phyloP scores from a whole-genome alignment of 179 eudicot genomes.

The Camellia oleifera region DNA sequence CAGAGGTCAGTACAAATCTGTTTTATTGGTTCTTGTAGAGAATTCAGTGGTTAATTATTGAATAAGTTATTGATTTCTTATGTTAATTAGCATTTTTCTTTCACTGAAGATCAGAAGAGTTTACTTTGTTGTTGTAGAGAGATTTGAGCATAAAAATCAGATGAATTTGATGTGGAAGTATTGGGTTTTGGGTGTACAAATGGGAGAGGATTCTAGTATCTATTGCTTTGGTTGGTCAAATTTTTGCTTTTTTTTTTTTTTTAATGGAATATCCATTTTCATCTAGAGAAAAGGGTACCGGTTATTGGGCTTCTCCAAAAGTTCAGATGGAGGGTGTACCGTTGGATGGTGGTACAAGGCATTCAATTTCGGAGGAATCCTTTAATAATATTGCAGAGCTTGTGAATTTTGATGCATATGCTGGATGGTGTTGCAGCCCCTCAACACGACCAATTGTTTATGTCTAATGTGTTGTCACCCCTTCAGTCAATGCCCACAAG shows the following conservation, averaged over 20 bases:
- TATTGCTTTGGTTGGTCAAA: background rate
- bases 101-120: background rate
- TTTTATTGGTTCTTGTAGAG: background rate
- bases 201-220: constrained; percentile 2
- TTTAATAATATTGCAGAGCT: constrained; percentile 39
- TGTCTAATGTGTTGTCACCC: constrained; percentile 45
- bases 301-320: constrained; percentile 30
- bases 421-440: constrained; percentile 71
- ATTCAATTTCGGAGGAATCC: constrained; percentile 33
- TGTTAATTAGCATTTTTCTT: background rate
- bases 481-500: constrained; percentile 24
- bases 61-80: background rate
- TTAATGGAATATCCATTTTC: constrained; percentile 46
- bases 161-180: constrained; percentile 9
- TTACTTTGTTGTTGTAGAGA: background rate
- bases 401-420: constrained; percentile 54
- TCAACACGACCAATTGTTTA: constrained; percentile 50
- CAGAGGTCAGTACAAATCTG: constrained; percentile 1
- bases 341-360: constrained; percentile 29
- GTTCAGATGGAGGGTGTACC: constrained; percentile 25
- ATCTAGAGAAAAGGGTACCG: constrained; percentile 32
- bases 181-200: constrained; percentile 5
- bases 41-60: background rate
- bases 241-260: background rate
- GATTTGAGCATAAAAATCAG: background rate